Evolutionary conservation across 768 basidiomycete species (phyloP).

Genomic region (Termitomyces heimii): DNA sequence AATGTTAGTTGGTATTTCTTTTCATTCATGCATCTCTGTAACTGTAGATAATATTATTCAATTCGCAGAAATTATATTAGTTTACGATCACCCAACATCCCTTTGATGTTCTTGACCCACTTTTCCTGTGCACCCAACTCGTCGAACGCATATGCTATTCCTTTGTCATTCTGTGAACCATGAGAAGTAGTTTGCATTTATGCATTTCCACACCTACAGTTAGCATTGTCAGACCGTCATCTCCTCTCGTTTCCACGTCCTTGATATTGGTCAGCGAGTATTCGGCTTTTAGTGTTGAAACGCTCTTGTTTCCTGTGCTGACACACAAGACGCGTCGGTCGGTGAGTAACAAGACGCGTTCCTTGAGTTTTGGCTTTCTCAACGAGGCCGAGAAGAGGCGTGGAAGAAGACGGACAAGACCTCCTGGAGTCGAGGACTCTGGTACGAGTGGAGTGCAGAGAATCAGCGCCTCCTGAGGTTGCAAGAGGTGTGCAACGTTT

Average conservation of each 20-base stretch:
- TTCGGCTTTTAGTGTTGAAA: constrained; percentile 5
- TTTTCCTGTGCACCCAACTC: constrained; percentile 2
- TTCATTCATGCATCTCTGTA: not conserved
- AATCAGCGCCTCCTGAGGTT: constrained; percentile 1
- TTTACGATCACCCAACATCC: not conserved
- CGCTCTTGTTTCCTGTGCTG: not conserved
- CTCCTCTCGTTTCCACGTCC: constrained; percentile 5
- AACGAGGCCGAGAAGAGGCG: constrained; percentile 9
- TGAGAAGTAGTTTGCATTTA: not conserved
- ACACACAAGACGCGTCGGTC: constrained; percentile 10
- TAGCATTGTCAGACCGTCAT: constrained; percentile 2
- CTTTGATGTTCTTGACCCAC: constrained; percentile 4
- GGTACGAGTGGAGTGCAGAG: constrained; percentile 6
- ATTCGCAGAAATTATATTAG: not conserved
- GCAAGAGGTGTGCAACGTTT: constrained; percentile 5
- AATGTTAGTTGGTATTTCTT: not conserved
- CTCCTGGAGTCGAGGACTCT: constrained; percentile 5
- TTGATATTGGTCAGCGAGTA: not conserved
- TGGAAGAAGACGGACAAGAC: constrained; percentile 5
- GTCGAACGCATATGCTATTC: constrained; percentile 2
- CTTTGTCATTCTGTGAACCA: constrained; percentile 4
- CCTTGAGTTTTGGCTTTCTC: constrained; percentile 13
- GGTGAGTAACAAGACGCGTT: constrained; percentile 9
- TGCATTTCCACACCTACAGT: constrained; percentile 1
- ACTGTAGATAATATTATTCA: constrained; percentile 2